phyloP scores from a whole-genome alignment of 495 filamentous ascomycete species.

The Xylaria longipes region DNA sequence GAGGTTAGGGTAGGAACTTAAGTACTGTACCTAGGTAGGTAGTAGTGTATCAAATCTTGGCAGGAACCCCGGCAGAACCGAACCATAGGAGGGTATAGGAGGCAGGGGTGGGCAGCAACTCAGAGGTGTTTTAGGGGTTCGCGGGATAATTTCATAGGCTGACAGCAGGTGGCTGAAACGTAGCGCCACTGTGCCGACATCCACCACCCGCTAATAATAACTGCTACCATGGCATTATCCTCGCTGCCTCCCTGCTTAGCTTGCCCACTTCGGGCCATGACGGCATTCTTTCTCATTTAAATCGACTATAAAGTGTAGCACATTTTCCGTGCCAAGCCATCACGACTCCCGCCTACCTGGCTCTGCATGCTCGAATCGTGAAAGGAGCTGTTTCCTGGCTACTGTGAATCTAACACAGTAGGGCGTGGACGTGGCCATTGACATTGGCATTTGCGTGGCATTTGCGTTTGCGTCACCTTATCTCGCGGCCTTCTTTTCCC shows the following conservation, averaged over 20 bases:
- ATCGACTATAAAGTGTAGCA: background rate
- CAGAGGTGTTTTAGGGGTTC: slow-evolving; percentile 9
- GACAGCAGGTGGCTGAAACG: slow-evolving; percentile 15
- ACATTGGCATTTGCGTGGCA: background rate
- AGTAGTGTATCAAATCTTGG: background rate
- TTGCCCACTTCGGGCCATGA: slow-evolving; percentile 3
- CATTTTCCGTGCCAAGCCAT: slow-evolving; percentile 10
- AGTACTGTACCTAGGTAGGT: no score
- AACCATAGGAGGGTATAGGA: background rate
- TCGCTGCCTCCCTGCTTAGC: background rate
- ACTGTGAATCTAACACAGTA: background rate
- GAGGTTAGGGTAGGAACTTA: no score
- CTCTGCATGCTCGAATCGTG: slow-evolving; percentile 9
- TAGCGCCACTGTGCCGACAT: slow-evolving; percentile 14
- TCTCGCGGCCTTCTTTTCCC: slow-evolving; percentile 1
- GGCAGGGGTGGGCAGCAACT: background rate
- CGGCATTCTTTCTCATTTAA: slow-evolving; percentile 5
- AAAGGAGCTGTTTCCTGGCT: background rate
- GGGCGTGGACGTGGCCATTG: background rate
- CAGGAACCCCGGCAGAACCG: slow-evolving; percentile 1
- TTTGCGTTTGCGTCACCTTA: slow-evolving; percentile 22
- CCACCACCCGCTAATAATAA: slow-evolving; percentile 17
- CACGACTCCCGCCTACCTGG: slow-evolving; percentile 5
- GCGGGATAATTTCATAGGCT: background rate
- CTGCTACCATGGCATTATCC: background rate